Percentiles rank a stretch among this genome's conserved stretches.
Conservation (phyloP, 2,329 filamentous ascomycete genomes). For the Ophioceras dolichostomum region DNA sequence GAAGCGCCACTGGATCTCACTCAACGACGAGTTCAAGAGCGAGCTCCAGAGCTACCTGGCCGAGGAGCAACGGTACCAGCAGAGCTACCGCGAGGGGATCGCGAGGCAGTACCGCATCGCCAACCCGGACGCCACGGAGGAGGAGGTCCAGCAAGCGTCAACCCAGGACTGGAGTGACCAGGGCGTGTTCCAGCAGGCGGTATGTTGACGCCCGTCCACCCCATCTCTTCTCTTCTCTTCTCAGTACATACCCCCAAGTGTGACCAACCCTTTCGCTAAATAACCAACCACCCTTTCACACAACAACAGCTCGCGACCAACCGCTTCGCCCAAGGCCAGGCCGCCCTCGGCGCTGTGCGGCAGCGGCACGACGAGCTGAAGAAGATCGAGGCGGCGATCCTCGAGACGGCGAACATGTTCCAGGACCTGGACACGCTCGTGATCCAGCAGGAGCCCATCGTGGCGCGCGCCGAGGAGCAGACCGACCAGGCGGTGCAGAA, state of each 20-base stretch:
- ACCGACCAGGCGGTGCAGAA: constrained; percentile 54
- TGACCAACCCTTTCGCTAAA: too few species aligned
- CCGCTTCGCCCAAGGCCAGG: constrained; percentile 59
- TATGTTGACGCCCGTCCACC: constrained; percentile 29
- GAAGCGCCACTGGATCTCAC: constrained; percentile 52
- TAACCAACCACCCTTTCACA: neutral
- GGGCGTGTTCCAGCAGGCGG: constrained; percentile 72
- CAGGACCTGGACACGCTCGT: constrained; percentile 64
- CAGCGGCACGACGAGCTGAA: constrained; percentile 76
- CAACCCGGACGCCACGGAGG: constrained; percentile 66
- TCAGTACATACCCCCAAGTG: too few species aligned
- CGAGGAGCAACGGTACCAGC: constrained; percentile 59
- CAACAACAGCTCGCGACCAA: constrained; percentile 54
- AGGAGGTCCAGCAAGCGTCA: constrained; percentile 56
- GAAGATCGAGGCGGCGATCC: constrained; percentile 64
- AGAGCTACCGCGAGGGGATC: constrained; percentile 66
- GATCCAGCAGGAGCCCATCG: constrained; percentile 55
- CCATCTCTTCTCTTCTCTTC: neutral
- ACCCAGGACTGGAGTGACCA: constrained; percentile 65
- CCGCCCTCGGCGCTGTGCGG: constrained; percentile 65
- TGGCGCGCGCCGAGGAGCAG: constrained; percentile 51
- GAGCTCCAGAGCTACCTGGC: constrained; percentile 59
- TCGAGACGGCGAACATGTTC: constrained; percentile 59
- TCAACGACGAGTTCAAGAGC: constrained; percentile 61
- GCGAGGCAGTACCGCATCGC: constrained; percentile 71